phyloP scores from a whole-genome alignment of 768 basidiomycete genomes.

The Scleroderma bovista region DNA sequence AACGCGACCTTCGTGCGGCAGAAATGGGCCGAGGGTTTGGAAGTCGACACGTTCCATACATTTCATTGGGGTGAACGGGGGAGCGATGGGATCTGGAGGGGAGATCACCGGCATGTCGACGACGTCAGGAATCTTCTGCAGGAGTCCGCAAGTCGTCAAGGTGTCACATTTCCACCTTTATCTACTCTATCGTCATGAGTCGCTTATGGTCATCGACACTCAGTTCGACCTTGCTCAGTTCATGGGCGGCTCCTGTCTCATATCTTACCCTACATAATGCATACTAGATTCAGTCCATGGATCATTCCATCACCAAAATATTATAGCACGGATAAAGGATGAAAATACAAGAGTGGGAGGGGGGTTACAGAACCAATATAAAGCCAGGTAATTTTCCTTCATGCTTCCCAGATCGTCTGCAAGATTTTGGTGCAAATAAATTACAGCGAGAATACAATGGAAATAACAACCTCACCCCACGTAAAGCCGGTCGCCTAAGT shows the following conservation, averaged over 20 bases:
- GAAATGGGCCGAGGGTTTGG: slow-evolving; percentile 40
- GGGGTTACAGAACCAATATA: too few species aligned
- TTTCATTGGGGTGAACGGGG: slow-evolving; percentile 44
- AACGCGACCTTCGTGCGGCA: slow-evolving; percentile 41
- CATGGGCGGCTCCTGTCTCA: too few species aligned
- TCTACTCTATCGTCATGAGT: neutral
- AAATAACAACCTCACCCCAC: slow-evolving; percentile 12
- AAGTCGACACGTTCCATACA: slow-evolving; percentile 48
- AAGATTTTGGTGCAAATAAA: neutral
- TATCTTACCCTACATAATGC: too few species aligned
- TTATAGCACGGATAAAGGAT: too few species aligned
- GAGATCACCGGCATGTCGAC: slow-evolving; percentile 27
- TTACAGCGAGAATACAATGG: neutral
- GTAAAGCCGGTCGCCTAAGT: slow-evolving; percentile 20
- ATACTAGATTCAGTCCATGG: too few species aligned
- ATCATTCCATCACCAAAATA: too few species aligned
- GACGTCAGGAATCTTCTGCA: slow-evolving; percentile 32
- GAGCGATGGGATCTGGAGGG: slow-evolving; percentile 31
- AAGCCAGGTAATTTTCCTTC: too few species aligned
- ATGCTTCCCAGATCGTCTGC: too few species aligned
- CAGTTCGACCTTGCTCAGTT: too few species aligned
- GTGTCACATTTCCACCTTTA: slow-evolving; percentile 18
- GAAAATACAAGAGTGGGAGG: too few species aligned
- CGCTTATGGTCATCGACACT: neutral
- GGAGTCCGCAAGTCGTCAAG: slow-evolving; percentile 38